A percentile compares a stretch with the other conserved stretches of the same genome.
These are phyloP conservation scores for Quercus agrifolia DNA, from an alignment of 306 rosid species.

Conservation along the genomic window DNA sequence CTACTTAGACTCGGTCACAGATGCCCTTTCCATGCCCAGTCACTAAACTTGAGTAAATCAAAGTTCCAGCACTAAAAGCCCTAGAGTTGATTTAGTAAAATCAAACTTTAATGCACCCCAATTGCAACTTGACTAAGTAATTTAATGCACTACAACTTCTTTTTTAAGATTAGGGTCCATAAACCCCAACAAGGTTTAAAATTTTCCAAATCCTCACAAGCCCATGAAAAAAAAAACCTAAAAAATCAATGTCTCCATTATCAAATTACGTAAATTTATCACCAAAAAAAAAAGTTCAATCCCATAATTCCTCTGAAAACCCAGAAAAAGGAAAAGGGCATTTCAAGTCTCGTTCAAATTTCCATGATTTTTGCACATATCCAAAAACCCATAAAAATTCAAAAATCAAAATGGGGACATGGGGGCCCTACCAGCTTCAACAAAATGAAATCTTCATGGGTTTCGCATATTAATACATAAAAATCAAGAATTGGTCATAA, in stretches of 20 bases:
- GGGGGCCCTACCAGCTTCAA: not conserved
- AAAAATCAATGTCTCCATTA: not conserved
- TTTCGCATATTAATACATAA: not conserved
- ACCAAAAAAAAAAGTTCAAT: not conserved
- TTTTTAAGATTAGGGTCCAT: no score
- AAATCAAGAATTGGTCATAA: not conserved
- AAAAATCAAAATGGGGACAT: not conserved
- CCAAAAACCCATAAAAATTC: not conserved
- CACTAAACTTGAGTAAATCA: not conserved
- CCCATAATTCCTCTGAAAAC: not conserved
- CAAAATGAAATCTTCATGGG: not conserved
- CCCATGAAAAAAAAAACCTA: not conserved
- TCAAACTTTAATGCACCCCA: not conserved
- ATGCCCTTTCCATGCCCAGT: not conserved
- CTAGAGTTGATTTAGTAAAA: no score
- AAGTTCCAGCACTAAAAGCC: not conserved
- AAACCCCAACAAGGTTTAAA: not conserved
- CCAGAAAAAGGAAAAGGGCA: no score
- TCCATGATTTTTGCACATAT: not conserved
- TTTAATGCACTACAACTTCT: not conserved
- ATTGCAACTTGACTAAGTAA: not conserved
- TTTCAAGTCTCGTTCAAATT: not conserved
- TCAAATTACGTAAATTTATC: not conserved
- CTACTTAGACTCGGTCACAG: no score
- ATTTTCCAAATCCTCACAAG: not conserved